These are phyloP conservation scores for Cubamyces lactineus DNA, from an alignment of 768 basidiomycete genomes.

Conservation along the genomic window DNA sequence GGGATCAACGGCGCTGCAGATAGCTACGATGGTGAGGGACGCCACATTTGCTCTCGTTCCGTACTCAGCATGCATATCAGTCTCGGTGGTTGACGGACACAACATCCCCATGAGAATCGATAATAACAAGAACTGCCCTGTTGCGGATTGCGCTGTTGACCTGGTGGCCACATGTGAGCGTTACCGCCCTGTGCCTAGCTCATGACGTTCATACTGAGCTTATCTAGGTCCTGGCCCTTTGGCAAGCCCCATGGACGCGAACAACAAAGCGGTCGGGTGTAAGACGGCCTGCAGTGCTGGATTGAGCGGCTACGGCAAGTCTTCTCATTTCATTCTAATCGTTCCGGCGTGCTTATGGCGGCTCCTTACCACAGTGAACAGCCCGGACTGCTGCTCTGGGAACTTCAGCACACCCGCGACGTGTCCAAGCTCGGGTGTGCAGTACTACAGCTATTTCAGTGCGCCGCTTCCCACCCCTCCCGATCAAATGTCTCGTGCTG, in stretches of 20 bases:
- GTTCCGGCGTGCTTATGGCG: neutral
- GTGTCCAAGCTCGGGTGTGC: conserved; percentile 53
- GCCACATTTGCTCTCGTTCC: neutral
- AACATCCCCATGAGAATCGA: conserved; percentile 38
- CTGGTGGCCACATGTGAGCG: conserved; percentile 41
- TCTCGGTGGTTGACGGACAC: conserved; percentile 38
- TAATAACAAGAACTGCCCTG: conserved; percentile 36
- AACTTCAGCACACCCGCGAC: conserved; percentile 51
- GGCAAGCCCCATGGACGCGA: conserved; percentile 35
- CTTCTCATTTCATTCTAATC: neutral
- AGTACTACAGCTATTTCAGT: conserved; percentile 52
- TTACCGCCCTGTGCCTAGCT: neutral
- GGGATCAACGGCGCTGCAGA: conserved; percentile 30
- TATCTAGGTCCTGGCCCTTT: conserved; percentile 33
- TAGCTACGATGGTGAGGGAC: conserved; percentile 35
- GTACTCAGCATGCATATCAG: conserved; percentile 1
- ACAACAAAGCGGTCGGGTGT: conserved; percentile 45
- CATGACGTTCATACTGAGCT: neutral
- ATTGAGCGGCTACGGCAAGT: conserved; percentile 39
- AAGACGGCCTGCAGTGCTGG: conserved; percentile 46
- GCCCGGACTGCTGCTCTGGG: conserved; percentile 67
- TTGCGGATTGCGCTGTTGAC: conserved; percentile 40
- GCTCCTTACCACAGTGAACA: conserved; percentile 42
- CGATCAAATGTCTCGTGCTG: too few relatives aligned
- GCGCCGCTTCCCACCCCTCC: conserved; percentile 13